A percentile compares a stretch with the other conserved stretches of the same genome.
Evolutionary conservation across 257 asterid species (phyloP).

Genomic region (Lycium ferocissimum): DNA sequence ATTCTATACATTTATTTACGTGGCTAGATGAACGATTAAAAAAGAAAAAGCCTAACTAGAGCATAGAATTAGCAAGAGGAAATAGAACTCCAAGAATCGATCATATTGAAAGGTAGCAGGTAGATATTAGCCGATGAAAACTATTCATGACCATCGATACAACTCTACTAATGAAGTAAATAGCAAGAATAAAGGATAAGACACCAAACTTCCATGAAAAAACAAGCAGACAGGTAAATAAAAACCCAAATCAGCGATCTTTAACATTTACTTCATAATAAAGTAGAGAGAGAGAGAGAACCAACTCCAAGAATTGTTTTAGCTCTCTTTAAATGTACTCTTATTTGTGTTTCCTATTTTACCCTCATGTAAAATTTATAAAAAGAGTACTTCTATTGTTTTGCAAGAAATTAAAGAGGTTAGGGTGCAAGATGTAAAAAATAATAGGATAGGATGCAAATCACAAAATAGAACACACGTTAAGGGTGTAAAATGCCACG

Average conservation of each 20-base stretch:
- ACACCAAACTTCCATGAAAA: slow-evolving; percentile 3
- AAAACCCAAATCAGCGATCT: not conserved
- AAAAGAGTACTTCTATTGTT: too few species aligned
- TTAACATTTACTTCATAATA: not conserved
- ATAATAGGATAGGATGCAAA: too few species aligned
- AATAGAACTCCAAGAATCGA: not conserved
- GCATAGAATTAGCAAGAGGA: not conserved
- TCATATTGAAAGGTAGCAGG: not conserved
- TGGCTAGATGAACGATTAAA: not conserved
- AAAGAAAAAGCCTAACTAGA: not conserved
- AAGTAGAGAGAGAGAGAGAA: slow-evolving; percentile 23
- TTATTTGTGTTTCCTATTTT: too few species aligned
- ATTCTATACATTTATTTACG: not conserved
- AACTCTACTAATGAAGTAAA: not conserved
- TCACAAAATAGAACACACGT: too few species aligned
- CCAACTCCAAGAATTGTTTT: not conserved
- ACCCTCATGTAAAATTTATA: too few species aligned
- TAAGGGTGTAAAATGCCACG: too few species aligned
- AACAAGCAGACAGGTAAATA: not conserved
- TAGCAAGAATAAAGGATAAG: not conserved
- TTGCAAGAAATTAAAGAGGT: too few species aligned
- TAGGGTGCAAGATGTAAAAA: too few species aligned
- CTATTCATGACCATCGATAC: not conserved
- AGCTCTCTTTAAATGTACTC: too few species aligned
- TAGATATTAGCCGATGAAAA: not conserved